Percentiles rank a stretch among this genome's conserved stretches.
Conservation (phyloP, 805 yeast species). For the Myxozyma udenii region DNA sequence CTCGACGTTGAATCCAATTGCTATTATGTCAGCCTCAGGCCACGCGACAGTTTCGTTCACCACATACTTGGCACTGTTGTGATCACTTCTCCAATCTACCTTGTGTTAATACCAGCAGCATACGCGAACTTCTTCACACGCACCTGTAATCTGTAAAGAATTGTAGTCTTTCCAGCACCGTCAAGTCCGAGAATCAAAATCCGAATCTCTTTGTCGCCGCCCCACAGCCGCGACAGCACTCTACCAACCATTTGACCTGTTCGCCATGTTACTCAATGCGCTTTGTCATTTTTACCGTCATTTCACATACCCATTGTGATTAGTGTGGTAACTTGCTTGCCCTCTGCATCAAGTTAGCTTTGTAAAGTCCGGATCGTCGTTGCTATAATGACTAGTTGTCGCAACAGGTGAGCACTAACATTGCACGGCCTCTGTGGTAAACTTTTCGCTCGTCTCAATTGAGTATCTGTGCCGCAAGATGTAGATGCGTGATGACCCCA, state of each 20-base stretch:
- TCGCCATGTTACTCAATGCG: no score
- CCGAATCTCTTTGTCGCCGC: conserved; percentile 63
- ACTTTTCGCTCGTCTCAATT: no score
- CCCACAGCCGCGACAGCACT: conserved; percentile 85
- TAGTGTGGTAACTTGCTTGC: background rate
- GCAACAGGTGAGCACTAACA: no score
- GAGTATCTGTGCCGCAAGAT: no score
- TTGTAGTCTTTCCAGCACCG: conserved; percentile 94
- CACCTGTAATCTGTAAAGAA: conserved; percentile 77
- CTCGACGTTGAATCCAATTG: conserved; percentile 68
- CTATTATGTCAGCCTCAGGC: conserved; percentile 3
- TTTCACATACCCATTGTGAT: conserved; percentile 2
- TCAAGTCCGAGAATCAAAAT: conserved; percentile 90
- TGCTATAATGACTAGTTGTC: no score
- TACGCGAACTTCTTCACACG: conserved; percentile 32
- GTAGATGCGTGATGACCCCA: no score
- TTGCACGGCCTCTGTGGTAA: no score
- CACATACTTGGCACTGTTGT: conserved; percentile 71
- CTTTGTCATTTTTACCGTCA: no score
- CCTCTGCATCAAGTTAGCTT: background rate
- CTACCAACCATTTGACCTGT: conserved; percentile 83
- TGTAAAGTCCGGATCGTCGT: no score
- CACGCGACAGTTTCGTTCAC: background rate
- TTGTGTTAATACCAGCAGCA: no score
- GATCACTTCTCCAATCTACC: conserved; percentile 69